Evolutionary conservation across 768 basidiomycete species (phyloP).

Genomic region (Leccinum uliginosum): DNA sequence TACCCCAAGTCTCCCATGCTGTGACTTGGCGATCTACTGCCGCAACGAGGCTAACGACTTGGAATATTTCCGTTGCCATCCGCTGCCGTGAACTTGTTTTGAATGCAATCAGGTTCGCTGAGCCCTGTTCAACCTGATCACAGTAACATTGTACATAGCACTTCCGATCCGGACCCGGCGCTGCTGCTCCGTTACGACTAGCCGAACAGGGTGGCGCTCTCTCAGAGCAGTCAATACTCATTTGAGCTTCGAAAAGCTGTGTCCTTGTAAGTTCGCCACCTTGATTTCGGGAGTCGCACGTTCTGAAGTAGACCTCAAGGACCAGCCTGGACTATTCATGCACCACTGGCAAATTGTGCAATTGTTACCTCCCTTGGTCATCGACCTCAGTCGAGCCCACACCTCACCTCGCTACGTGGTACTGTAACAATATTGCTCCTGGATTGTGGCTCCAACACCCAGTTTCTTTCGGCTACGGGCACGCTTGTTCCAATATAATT

Average conservation of each 20-base stretch:
- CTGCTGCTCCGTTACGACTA: not conserved
- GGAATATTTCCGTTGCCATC: slow-evolving; percentile 1
- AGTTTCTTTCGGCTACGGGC: not conserved
- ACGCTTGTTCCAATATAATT: not conserved
- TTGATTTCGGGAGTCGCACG: too few species aligned
- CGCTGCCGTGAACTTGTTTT: not conserved
- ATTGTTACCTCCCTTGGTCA: not conserved
- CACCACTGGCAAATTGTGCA: too few species aligned
- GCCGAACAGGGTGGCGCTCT: not conserved
- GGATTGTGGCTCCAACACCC: not conserved
- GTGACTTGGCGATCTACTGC: slow-evolving; percentile 15
- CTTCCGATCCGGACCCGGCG: slow-evolving; percentile 14
- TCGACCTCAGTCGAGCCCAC: not conserved
- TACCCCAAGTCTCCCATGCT: not conserved
- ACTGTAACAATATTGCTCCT: too few species aligned
- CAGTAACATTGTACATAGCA: not conserved
- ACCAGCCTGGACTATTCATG: too few species aligned
- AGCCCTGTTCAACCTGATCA: too few species aligned
- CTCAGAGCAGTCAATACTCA: not conserved
- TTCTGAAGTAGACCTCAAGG: too few species aligned
- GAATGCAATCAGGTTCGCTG: not conserved
- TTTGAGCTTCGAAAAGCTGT: not conserved
- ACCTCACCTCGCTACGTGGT: not conserved
- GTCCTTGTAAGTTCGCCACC: not conserved
- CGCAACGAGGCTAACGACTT: slow-evolving; percentile 2